Evolutionary conservation across 2,329 filamentous ascomycete genomes (phyloP), one percentile per base, ranked within the genome.

Genomic region (Catunica adiposa): DNA sequence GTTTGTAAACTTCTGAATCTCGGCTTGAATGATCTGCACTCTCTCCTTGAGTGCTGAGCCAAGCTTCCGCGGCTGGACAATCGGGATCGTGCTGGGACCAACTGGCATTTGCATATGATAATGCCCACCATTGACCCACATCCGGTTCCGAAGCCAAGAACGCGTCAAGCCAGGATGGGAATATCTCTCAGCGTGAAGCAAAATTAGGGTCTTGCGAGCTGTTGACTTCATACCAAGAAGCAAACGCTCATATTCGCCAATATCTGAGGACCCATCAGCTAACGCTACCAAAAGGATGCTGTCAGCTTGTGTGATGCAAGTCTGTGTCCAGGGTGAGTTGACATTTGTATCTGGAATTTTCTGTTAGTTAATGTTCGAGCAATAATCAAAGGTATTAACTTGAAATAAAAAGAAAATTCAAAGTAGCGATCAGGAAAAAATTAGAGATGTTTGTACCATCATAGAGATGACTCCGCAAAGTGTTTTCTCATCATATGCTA

Each of bases 101-200:
- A 59, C 40, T 26, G 57, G 57, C 92, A 98, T 97, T 64, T 98
- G 92, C 11, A 98, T 86, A 62, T 98, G 92, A 64, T 94, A 92
- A 66, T 98, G 94, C 3, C 90, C 90, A 15, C 92, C 92, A 61
- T 97, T 98, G 68, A 98, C 92, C 92, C 92, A 98, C 59, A 94
- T 82, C 1, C 92, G 83, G 63, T 95, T 96, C 59, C 83, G 81
- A 14, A 98, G 71, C 92, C 92, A 98, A 31, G 84, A 80, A 53
- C 92, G 76, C 0, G 92, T 96, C 37, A 95, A 67, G 0, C 92
- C 92, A 3, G 89, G 83, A 0, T 79, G 76, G 46, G 87, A 94
- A 67, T 89, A 97, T 52, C 89, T 79, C 63, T 98, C 92, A 0
- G 85, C 74, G 66, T 98, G 94, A 2, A 98, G 71, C 23, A 98